Evolutionary conservation across 371 early-diverging fungal species (phyloP).

Genomic region (Actinomortierella wolfii): DNA sequence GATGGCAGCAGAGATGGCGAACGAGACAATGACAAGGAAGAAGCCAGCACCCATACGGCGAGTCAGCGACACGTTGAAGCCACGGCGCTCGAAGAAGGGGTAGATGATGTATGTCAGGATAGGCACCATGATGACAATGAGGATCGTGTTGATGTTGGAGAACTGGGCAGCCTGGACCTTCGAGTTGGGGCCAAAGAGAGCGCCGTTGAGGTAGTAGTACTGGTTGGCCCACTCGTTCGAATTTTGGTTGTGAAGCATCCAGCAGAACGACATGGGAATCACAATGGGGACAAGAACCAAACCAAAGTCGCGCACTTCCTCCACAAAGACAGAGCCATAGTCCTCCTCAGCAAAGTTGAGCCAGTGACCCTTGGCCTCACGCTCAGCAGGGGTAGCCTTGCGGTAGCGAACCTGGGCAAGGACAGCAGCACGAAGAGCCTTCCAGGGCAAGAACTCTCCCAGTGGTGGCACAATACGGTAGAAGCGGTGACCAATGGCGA

Average conservation of each 20-base stretch:
- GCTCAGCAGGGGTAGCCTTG: constrained; percentile 29
- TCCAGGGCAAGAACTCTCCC: constrained; percentile 56
- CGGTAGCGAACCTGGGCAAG: constrained; percentile 14
- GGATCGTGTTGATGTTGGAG: constrained; percentile 47
- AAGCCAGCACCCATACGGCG: constrained; percentile 57
- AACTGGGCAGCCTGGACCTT: constrained; percentile 27
- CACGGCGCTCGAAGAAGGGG: constrained; percentile 48
- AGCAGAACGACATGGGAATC: constrained; percentile 57
- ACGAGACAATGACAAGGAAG: constrained; percentile 49
- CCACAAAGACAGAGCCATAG: constrained; percentile 48
- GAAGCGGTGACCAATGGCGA: constrained; percentile 52
- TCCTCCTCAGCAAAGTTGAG: constrained; percentile 43
- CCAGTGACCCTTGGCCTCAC: constrained; percentile 36
- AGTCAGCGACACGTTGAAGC: constrained; percentile 50
- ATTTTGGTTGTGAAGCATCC: constrained; percentile 65
- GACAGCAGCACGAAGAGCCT: constrained; percentile 39
- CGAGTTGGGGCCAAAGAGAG: constrained; percentile 25
- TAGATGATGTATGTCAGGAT: constrained; percentile 56
- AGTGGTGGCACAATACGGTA: constrained; percentile 63
- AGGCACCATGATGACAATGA: constrained; percentile 65
- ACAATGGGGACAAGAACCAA: constrained; percentile 49
- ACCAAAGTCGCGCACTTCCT: constrained; percentile 52
- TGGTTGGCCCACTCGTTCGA: constrained; percentile 48
- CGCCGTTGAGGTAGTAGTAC: constrained; percentile 49
- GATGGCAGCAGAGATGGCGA: constrained; percentile 47